Evolutionary conservation across 2,329 filamentous ascomycete genomes (phyloP).

Genomic region (Pseudogymnoascus destructans): DNA sequence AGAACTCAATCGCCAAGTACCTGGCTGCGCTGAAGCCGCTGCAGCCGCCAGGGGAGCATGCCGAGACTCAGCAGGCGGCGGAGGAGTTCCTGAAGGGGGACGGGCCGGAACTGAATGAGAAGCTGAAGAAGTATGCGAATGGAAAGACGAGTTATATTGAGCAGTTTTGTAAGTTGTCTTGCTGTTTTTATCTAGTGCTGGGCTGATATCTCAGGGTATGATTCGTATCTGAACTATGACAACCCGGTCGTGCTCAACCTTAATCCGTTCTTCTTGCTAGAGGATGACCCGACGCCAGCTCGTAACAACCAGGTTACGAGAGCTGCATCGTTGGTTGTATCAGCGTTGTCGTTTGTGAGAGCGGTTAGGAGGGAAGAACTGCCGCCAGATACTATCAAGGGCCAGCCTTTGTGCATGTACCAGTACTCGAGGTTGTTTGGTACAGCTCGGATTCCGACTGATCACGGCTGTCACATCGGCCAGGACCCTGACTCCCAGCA

Average conservation of each 20-base stretch:
- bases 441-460: slow-evolving; percentile 84
- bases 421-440: slow-evolving; percentile 94
- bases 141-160: slow-evolving; percentile 95
- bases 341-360: slow-evolving; percentile 80
- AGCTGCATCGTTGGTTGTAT: slow-evolving; percentile 82
- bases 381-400: slow-evolving; percentile 72
- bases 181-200: too few species aligned
- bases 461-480: slow-evolving; percentile 89
- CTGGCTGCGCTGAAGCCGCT: slow-evolving; percentile 66
- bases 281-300: slow-evolving; percentile 93
- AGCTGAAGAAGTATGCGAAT: slow-evolving; percentile 76
- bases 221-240: slow-evolving; percentile 95
- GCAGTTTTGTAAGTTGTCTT: slow-evolving; percentile 70
- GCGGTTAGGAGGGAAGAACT: slow-evolving; percentile 89
- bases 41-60: slow-evolving; percentile 67
- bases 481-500: slow-evolving; percentile 91
- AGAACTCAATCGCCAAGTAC: slow-evolving; percentile 66
- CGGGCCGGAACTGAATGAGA: slow-evolving; percentile 75
- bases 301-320: slow-evolving; percentile 94
- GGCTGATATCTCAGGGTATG: slow-evolving; percentile 58
- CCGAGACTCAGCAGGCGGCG: slow-evolving; percentile 67
- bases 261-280: slow-evolving; percentile 93
- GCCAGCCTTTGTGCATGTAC: slow-evolving; percentile 89
- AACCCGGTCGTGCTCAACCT: slow-evolving; percentile 95
- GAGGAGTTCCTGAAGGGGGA: slow-evolving; percentile 71